Base-by-base conservation (phyloP, 805 yeast genomes). In the Yueomyces sp. region DNA sequence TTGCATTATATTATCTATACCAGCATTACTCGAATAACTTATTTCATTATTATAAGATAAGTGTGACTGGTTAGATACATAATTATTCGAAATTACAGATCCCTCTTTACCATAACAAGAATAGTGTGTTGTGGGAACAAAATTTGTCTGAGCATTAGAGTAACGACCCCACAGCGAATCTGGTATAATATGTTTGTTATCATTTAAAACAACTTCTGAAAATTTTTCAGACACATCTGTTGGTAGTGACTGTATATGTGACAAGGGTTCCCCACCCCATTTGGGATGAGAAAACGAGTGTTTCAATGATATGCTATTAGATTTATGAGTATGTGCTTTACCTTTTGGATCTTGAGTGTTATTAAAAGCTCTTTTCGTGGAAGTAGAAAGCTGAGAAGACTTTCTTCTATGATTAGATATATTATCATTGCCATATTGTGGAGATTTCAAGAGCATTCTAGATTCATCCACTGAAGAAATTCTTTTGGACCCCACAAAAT, bases 171-270 rank as follows among this genome's bases (percentile, higher is more conserved):
- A 75, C 48, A 85, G 60, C 3, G 87, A 79, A 44, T 80, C 81
- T 0, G 97, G 96, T 32, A 90, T 80, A 44, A 90, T 88, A 61
- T 90, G 98, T 46, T 76, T 80, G 60, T 90, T 90, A 55, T 90
- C 97, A 59, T 86, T 88, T 33, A 90, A 69, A 2, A 84, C 79
- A n/a, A 90, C 97, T 55, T 86, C 96, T 3, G 64, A 63, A 34
- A 53, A 47, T 32, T 45, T 38, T 11, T 54, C 46, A 11, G 53
- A 44, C 5, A 53, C 42, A 12, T 42, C 37, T 11, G 46, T 27
- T 3, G 55, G 52, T 33, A 49, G 47, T 11, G 56, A 50, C 41
- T 52, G 56, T 28, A 52, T 42, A 37, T 51, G 55, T n/a, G 45
- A 47, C 40, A 46, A 36, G 11, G 48, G 47, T 3, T 51, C 41